These are phyloP conservation scores for Xylariaceae sp. DNA, from an alignment of 2,329 filamentous ascomycete genomes.

Conservation along the genomic window DNA sequence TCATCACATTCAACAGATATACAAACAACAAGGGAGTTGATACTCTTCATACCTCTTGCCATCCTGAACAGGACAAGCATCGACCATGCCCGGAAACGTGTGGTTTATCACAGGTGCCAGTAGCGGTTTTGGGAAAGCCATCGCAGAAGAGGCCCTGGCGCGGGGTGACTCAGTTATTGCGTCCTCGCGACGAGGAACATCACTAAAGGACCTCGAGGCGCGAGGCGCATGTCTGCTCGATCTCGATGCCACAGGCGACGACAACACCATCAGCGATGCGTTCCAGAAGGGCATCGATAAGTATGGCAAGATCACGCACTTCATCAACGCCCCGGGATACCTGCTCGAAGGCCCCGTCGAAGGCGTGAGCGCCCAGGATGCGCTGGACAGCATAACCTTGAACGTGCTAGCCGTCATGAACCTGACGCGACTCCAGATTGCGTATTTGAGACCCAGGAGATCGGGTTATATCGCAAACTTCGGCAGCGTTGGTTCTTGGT, in stretches of 20 bases:
- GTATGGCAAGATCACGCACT: constrained; percentile 40
- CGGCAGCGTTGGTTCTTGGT: constrained; percentile 36
- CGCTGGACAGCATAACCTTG: constrained; percentile 30
- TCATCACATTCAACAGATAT: background rate
- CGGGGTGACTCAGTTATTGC: constrained; percentile 47
- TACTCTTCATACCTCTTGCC: too few species aligned
- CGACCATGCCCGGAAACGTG: constrained; percentile 26
- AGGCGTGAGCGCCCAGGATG: constrained; percentile 31
- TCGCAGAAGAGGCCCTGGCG: constrained; percentile 39
- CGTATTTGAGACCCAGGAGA: constrained; percentile 31
- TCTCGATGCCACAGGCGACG: constrained; percentile 42
- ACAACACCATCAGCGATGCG: constrained; percentile 31
- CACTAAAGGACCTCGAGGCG: constrained; percentile 37
- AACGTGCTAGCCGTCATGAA: constrained; percentile 39
- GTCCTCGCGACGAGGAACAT: constrained; percentile 38
- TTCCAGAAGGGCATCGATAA: constrained; percentile 31
- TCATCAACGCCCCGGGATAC: constrained; percentile 44
- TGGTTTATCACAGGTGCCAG: constrained; percentile 52
- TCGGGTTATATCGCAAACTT: constrained; percentile 37
- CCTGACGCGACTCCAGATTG: constrained; percentile 33
- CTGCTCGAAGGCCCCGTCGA: constrained; percentile 39
- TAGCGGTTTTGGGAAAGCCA: constrained; percentile 44
- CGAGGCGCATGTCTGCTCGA: constrained; percentile 38
- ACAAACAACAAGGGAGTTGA: background rate
- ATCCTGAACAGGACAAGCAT: background rate